Conservation (phyloP, 176 grass and related monocot species). For the Aegilops umbellulata region DNA sequence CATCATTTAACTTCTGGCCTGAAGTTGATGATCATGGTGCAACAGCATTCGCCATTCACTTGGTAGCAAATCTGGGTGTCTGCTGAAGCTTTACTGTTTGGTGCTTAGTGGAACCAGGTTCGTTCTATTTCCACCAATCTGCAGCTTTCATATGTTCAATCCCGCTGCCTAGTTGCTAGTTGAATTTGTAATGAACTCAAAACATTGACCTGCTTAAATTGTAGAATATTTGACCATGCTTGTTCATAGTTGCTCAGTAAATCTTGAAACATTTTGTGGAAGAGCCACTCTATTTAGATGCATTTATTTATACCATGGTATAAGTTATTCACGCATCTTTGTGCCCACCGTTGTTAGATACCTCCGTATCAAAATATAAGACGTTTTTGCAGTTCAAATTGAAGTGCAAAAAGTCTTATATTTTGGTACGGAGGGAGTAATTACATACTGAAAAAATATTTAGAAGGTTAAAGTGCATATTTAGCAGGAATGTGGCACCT, state of each 20-base stretch:
- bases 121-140: conserved; percentile 8
- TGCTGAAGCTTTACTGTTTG: conserved; percentile 1
- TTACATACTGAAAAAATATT: neutral
- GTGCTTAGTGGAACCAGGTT: conserved; percentile 16
- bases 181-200: neutral
- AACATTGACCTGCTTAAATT: neutral
- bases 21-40: neutral
- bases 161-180: neutral
- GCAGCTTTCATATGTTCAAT: conserved; percentile 30
- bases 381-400: too few relatives aligned
- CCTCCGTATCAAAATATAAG: too few relatives aligned
- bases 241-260: neutral
- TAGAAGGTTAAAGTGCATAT: neutral
- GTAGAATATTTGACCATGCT: conserved; percentile 12
- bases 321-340: neutral
- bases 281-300: neutral
- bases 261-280: conserved; percentile 2
- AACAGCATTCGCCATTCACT: neutral
- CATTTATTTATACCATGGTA: neutral
- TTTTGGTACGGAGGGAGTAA: neutral
- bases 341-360: neutral
- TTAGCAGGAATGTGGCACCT: neutral
- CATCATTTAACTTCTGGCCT: neutral
- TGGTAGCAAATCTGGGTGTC: conserved; percentile 4
- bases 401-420: too few relatives aligned